These are phyloP conservation scores for Sextonia rubra DNA, from an alignment of 164 flowering plant species.

Conservation along the genomic window DNA sequence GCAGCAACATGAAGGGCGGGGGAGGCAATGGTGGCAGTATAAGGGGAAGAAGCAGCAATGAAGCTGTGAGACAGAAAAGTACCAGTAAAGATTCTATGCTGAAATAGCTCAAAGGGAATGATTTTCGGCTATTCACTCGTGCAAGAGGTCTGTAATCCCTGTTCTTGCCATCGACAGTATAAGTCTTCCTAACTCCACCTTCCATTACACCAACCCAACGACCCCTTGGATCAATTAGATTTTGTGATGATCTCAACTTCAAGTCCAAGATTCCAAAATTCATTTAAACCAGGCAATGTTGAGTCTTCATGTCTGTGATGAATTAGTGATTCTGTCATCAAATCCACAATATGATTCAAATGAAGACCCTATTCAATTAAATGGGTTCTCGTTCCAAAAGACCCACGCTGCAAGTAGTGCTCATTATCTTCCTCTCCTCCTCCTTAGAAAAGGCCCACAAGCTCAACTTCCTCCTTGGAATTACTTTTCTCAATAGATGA, in stretches of 20 bases:
- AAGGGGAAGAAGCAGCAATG: conserved; percentile 67
- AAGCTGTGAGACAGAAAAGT: conserved; percentile 56
- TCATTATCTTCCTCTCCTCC: not conserved
- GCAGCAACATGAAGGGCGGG: conserved; percentile 78
- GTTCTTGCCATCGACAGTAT: conserved; percentile 7
- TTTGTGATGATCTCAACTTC: conserved; percentile 13
- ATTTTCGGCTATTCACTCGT: conserved; percentile 23
- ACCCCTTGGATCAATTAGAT: conserved; percentile 18
- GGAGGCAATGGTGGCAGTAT: conserved; percentile 88
- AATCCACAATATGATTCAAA: no score
- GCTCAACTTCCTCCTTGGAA: not conserved
- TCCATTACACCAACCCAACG: conserved; percentile 27
- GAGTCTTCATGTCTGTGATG: not conserved
- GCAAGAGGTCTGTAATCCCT: conserved; percentile 22
- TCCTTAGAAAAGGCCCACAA: not conserved
- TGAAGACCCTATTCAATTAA: not conserved
- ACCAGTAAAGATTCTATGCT: conserved; percentile 56
- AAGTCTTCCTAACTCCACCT: conserved; percentile 15
- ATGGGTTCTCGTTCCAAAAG: not conserved
- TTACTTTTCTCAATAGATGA: not conserved
- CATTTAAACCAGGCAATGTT: conserved; percentile 11
- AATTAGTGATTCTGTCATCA: not conserved
- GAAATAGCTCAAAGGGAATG: conserved; percentile 42
- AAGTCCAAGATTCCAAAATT: conserved; percentile 17
- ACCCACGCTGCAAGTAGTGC: not conserved